A percentile compares a stretch with the other conserved stretches of the same genome.
Evolutionary conservation across 495 filamentous ascomycete genomes (phyloP).

Genomic region (Penicillium cosmopolitanum): DNA sequence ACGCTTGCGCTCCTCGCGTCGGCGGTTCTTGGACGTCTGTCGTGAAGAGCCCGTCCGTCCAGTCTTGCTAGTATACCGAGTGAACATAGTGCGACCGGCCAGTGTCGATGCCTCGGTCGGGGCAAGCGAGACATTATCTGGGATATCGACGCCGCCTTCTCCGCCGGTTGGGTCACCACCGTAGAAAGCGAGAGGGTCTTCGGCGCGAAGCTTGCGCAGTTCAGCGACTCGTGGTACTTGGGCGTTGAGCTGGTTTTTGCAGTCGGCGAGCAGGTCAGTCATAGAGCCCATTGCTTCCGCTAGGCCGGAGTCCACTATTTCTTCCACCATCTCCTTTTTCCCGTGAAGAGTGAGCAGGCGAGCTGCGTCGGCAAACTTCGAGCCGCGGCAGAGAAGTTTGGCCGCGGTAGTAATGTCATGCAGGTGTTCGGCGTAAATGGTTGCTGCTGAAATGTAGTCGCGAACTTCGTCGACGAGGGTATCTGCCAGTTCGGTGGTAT

Average conservation of each 20-base stretch:
- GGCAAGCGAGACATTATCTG: conserved; percentile 90
- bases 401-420: conserved; percentile 67
- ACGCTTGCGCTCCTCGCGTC: conserved; percentile 90
- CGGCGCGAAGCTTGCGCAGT: conserved; percentile 74
- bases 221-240: conserved; percentile 86
- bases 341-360: conserved; percentile 62
- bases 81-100: conserved; percentile 77
- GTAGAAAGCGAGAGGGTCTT: conserved; percentile 80
- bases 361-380: conserved; percentile 81
- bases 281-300: conserved; percentile 73
- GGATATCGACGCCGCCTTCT: conserved; percentile 66
- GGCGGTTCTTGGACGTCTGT: conserved; percentile 79
- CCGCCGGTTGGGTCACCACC: conserved; percentile 65
- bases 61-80: conserved; percentile 86
- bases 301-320: conserved; percentile 75
- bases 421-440: conserved; percentile 80
- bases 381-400: conserved; percentile 77
- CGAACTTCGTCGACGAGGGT: conserved; percentile 81
- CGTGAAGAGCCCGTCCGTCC: conserved; percentile 72
- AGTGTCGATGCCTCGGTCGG: conserved; percentile 80
- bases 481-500: conserved; percentile 70
- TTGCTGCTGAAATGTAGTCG: conserved; percentile 77
- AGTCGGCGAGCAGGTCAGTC: conserved; percentile 91
- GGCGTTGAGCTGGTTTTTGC: conserved; percentile 77
- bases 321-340: conserved; percentile 48